A percentile compares a stretch with the other conserved stretches of the same genome.
phyloP scores from a whole-genome alignment of 257 asterid genomes.

The Linaria vulgaris region DNA sequence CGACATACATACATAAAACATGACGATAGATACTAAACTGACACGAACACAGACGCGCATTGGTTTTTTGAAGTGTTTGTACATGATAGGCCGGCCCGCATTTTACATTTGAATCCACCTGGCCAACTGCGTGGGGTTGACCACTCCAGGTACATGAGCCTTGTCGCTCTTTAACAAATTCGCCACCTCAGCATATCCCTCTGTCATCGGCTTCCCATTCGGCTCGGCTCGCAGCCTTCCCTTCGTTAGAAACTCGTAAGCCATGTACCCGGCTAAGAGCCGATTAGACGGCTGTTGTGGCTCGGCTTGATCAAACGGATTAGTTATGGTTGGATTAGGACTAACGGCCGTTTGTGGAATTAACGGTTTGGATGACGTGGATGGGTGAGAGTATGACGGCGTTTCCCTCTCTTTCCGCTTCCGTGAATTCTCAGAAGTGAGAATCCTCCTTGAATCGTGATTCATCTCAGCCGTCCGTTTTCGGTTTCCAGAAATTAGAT shows the following conservation, averaged over 20 bases:
- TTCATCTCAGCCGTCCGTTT: constrained; percentile 13
- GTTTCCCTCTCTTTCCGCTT: constrained; percentile 50
- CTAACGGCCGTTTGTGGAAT: constrained; percentile 30
- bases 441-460: background rate
- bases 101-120: constrained; percentile 44
- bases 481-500: background rate
- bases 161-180: constrained; percentile 41
- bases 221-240: constrained; percentile 45
- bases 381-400: constrained; percentile 15
- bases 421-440: constrained; percentile 36
- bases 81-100: no score
- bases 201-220: constrained; percentile 30
- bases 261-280: constrained; percentile 67
- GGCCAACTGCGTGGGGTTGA: constrained; percentile 55
- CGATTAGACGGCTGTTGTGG: constrained; percentile 49
- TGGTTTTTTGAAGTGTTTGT: no score
- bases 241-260: constrained; percentile 48
- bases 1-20: no score
- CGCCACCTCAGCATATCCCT: constrained; percentile 51
- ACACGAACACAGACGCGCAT: no score
- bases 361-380: constrained; percentile 37
- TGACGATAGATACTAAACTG: no score
- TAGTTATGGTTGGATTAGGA: constrained; percentile 20
- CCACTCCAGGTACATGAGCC: constrained; percentile 54
- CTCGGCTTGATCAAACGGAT: no score